Evolutionary conservation across 805 yeast species (phyloP), one percentile per base, ranked within the genome.

Genomic region (Kluyveromyces starmeri): DNA sequence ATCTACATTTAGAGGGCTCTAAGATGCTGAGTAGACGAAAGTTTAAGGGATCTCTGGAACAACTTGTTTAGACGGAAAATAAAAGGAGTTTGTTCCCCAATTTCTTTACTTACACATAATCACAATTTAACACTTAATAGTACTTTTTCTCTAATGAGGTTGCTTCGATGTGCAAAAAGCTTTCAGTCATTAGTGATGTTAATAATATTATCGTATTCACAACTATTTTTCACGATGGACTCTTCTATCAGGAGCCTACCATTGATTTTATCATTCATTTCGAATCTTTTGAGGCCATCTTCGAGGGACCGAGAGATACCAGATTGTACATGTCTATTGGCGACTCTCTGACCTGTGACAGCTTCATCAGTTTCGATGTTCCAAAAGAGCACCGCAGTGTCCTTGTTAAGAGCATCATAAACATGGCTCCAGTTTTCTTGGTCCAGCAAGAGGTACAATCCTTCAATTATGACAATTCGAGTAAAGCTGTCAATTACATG

Each of bases 391-490:
- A 62, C 56, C 5, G 61, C 53, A n/a, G 43, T 44, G 0, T 51
- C 49, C 2, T 25, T 20, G 3, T 23, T 15, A 32, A 58, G n/a
- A 24, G 40, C 30, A 11, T 41, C 27, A 23, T 42, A 36, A 7
- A 49, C 36, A 7, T 43, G 31, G 19, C 23, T 33, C 94, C 95
- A 85, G 10, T 71, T 71, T 18, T 65, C 71, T 24, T 70, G 70
- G 22, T 69, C 51, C 34, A 83, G 60, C 27, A 77, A 65, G 7
- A 85, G 61, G 51, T 86, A 85, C 30, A 79, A 63, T 0, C 96
- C 95, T 51, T 85, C 96, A 24, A 83, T 48, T 3, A 85, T 66
- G 4, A 85, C 55, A 1, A 84, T 68, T 37, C 73, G 59, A 3
- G 73, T 64, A 2, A 53, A 59, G 0, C 71, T 59, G 2, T 56